Conservation (phyloP, 108 stramenopile species). For the Nannochloropsis salina region DNA sequence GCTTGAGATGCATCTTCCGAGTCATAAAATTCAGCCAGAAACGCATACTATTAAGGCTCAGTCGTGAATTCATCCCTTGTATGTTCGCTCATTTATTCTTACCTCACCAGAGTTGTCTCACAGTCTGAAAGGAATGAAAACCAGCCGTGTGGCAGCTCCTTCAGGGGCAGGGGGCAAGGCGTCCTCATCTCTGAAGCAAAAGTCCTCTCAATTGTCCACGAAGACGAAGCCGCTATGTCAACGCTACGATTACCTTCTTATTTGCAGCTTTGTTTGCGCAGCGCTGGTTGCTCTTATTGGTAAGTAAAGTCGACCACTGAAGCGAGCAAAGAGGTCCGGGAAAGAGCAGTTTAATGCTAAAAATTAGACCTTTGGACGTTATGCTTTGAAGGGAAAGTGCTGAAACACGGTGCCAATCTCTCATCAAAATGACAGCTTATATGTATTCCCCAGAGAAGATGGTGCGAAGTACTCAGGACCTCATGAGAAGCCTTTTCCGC, state of each 20-base stretch:
- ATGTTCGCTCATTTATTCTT: no score
- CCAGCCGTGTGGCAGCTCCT: background rate
- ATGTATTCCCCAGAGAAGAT: background rate
- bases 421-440: background rate
- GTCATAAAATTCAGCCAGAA: no score
- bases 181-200: background rate
- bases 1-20: no score
- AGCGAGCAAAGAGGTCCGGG: no score
- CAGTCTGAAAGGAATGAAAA: background rate
- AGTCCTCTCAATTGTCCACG: background rate
- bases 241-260: background rate
- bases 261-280: background rate
- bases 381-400: no score
- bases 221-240: background rate
- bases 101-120: no score
- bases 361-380: no score
- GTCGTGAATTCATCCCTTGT: no score
- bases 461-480: background rate
- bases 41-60: no score
- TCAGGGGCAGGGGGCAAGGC: slow-evolving; percentile 3
- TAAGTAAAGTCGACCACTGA: background rate
- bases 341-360: no score
- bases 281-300: background rate
- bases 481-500: background rate
- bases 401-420: no score